Conservation (phyloP, 2,329 filamentous ascomycete species). For the Cercospora sp. region DNA sequence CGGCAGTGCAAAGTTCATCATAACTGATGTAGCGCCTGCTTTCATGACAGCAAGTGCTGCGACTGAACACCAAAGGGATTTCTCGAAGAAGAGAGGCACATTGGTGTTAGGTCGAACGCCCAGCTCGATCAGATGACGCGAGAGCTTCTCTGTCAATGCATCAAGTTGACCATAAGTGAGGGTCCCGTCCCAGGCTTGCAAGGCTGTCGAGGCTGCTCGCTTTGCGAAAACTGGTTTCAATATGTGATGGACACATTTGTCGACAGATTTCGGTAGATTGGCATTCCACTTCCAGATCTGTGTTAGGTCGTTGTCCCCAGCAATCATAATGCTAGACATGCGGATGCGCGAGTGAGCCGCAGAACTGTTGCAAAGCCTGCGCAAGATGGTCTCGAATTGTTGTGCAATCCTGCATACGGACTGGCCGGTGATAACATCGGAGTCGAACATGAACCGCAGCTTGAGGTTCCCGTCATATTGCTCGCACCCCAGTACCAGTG, state of each 20-base stretch:
- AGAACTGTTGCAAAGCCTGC: neutral
- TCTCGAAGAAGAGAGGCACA: constrained; percentile 41
- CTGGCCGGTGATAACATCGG: neutral
- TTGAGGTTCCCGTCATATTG: neutral
- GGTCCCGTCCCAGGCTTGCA: constrained; percentile 19
- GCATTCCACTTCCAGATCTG: constrained; percentile 14
- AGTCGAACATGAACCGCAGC: constrained; percentile 6
- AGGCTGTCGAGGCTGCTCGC: constrained; percentile 23
- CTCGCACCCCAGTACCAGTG: constrained; percentile 10
- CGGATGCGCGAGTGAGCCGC: neutral
- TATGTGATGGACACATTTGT: constrained; percentile 11
- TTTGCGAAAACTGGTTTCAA: neutral
- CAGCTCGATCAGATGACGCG: constrained; percentile 4
- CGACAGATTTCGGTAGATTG: neutral
- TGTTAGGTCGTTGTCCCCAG: neutral
- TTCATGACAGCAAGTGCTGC: constrained; percentile 44
- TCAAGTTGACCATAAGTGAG: constrained; percentile 21
- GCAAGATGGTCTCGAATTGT: neutral
- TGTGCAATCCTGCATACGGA: neutral
- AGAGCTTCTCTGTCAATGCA: constrained; percentile 3
- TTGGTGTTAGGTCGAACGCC: neutral
- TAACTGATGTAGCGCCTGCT: constrained; percentile 41
- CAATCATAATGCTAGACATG: neutral
- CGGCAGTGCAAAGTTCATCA: constrained; percentile 40
- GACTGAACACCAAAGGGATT: constrained; percentile 40